phyloP scores from a whole-genome alignment of 2,329 filamentous ascomycete genomes.

The Periconia sp. region DNA sequence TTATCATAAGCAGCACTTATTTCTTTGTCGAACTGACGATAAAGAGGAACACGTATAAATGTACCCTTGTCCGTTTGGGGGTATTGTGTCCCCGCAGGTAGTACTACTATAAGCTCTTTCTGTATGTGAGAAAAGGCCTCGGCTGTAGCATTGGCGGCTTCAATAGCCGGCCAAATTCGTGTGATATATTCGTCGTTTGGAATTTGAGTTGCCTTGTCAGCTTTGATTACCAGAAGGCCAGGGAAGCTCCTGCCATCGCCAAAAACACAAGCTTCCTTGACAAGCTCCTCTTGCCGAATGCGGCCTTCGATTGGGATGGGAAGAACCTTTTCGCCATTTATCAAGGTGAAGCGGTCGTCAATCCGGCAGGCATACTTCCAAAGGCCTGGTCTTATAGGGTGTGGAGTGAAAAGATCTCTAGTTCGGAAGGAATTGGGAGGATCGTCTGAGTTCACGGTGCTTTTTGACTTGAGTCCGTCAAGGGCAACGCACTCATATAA shows the following conservation, averaged over 20 bases:
- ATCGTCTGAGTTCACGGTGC: conserved; percentile 51
- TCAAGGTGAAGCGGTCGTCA: conserved; percentile 55
- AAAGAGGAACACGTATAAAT: conserved; percentile 60
- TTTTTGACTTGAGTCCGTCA: conserved; percentile 45
- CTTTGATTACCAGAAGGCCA: conserved; percentile 61
- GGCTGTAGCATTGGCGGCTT: conserved; percentile 59
- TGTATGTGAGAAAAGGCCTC: conserved; percentile 60
- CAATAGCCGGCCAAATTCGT: conserved; percentile 57
- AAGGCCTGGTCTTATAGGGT: conserved; percentile 50
- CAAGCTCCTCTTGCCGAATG: conserved; percentile 58
- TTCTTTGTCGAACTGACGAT: conserved; percentile 54
- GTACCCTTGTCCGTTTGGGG: conserved; percentile 64
- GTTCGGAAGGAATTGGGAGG: conserved; percentile 55
- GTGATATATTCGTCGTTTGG: conserved; percentile 55
- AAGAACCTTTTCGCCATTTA: conserved; percentile 59
- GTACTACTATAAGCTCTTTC: conserved; percentile 59
- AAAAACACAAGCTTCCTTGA: conserved; percentile 65
- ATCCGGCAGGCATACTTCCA: conserved; percentile 56
- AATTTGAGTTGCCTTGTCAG: conserved; percentile 51
- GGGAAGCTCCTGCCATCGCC: conserved; percentile 60
- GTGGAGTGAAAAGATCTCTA: conserved; percentile 56
- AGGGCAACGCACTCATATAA: conserved; percentile 51
- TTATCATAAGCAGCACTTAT: conserved; percentile 55
- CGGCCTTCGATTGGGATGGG: conserved; percentile 60
- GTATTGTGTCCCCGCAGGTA: conserved; percentile 54